A percentile compares a stretch with the other conserved stretches of the same genome.
Evolutionary conservation across 2,329 filamentous ascomycete genomes (phyloP).

Genomic region (Diplodia sapinea): DNA sequence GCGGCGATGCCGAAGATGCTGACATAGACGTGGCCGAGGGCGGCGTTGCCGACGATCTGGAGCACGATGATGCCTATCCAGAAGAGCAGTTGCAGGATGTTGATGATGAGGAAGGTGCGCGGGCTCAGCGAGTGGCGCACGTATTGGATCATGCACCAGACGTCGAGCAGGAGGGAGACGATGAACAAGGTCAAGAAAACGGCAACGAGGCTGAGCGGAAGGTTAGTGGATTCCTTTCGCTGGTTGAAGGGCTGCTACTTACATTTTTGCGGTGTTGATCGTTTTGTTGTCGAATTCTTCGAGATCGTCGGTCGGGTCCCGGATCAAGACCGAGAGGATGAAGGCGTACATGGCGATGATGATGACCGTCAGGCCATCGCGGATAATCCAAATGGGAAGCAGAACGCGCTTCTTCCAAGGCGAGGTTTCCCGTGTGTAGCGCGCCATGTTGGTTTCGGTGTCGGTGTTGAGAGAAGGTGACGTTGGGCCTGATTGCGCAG

Average conservation of each 20-base stretch:
- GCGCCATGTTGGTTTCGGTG: constrained; percentile 14
- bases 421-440: constrained; percentile 17
- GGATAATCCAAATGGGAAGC: constrained; percentile 46
- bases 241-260: background rate
- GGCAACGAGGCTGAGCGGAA: constrained; percentile 38
- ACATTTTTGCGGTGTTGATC: background rate
- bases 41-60: constrained; percentile 39
- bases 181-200: constrained; percentile 44
- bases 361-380: constrained; percentile 44
- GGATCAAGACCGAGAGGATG: constrained; percentile 1
- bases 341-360: constrained; percentile 41
- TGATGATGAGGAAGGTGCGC: constrained; percentile 45
- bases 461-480: background rate
- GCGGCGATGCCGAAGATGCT: constrained; percentile 43
- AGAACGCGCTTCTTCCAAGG: constrained; percentile 49
- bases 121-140: constrained; percentile 43
- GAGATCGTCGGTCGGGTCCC: background rate
- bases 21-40: constrained; percentile 35
- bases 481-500: background rate
- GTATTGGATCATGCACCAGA: constrained; percentile 45
- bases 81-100: constrained; percentile 45
- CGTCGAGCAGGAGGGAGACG: constrained; percentile 44
- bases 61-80: constrained; percentile 43
- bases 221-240: constrained; percentile 33
- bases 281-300: background rate